phyloP scores from a whole-genome alignment of 106 monocot species.

The Dendrobium chrysotoxum region DNA sequence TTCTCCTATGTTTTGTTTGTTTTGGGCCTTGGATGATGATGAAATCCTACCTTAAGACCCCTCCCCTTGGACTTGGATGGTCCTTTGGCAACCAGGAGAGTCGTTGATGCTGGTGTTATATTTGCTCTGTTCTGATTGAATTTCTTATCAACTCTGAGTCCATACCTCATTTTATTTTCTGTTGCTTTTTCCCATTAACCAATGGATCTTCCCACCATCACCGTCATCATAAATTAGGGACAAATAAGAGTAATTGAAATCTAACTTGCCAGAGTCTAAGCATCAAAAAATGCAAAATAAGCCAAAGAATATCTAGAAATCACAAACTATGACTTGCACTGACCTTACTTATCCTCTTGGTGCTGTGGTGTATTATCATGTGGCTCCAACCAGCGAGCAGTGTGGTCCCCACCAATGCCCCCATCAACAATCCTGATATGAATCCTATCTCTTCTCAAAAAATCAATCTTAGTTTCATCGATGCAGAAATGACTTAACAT shows the following conservation, averaged over 20 bases:
- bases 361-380: conserved; percentile 70
- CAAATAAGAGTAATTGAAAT: background rate
- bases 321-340: too few relatives aligned
- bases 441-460: conserved; percentile 52
- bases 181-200: background rate
- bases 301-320: background rate
- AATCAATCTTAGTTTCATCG: background rate
- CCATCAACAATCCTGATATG: conserved; percentile 68
- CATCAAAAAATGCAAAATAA: background rate
- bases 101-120: too few relatives aligned
- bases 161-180: too few relatives aligned
- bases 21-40: too few relatives aligned
- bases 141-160: too few relatives aligned
- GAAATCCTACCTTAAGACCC: too few relatives aligned
- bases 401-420: conserved; percentile 56
- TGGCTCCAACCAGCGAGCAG: conserved; percentile 67
- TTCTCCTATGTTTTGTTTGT: too few relatives aligned
- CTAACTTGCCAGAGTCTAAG: background rate
- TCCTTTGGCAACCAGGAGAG: too few relatives aligned
- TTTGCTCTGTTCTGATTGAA: too few relatives aligned
- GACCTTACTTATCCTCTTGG: conserved; percentile 80
- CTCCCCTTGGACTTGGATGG: too few relatives aligned
- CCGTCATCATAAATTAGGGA: background rate
- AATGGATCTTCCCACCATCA: background rate
- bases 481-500: background rate